Base-by-base conservation (phyloP, 768 basidiomycete species). In the Hydnomerulius pinastri region DNA sequence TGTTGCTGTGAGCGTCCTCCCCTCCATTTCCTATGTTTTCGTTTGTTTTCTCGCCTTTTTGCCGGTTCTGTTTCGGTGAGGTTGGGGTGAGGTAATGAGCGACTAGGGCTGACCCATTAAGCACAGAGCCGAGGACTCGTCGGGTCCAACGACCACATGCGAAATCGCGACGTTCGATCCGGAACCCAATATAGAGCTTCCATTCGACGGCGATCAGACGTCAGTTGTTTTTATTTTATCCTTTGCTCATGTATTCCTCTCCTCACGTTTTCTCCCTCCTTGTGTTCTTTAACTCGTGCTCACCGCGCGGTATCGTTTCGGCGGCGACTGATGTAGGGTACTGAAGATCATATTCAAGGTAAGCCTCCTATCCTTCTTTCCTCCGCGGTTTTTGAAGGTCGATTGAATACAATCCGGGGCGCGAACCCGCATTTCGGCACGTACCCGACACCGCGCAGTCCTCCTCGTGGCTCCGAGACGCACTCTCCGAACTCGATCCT, bases 381-480 rank as follows among this genome's bases (percentile, higher is more conserved):
- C 28, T 33, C 44, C 30, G 3, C 7, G 24, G 13, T 2, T 51
- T 37, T 7, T 15, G n/a, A n/a, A n/a, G n/a, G n/a, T n/a, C n/a
- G n/a, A n/a, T n/a, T n/a, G n/a, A n/a, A n/a, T n/a, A n/a, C n/a
- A n/a, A n/a, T n/a, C n/a, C n/a, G n/a, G n/a, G n/a, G n/a, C n/a
- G n/a, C n/a, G n/a, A n/a, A n/a, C n/a, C n/a, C n/a, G n/a, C n/a
- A n/a, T n/a, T n/a, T 25, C 21, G 24, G 38, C 36, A 12, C 17
- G 38, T 27, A 28, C n/a, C 21, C n/a, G n/a, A 18, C 48, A 77
- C 21, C 23, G n/a, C 13, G 15, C 47, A 68, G 67, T 68, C 67
- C 82, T 96, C 95, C 3, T 94, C 89, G 5, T 95, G 93, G 91
- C 85, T 98, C 28, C 85, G 90, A 36, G 93, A 97, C 51, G 93